Base-by-base conservation (phyloP, 2,329 filamentous ascomycete genomes). In the Cytospora leucostoma region DNA sequence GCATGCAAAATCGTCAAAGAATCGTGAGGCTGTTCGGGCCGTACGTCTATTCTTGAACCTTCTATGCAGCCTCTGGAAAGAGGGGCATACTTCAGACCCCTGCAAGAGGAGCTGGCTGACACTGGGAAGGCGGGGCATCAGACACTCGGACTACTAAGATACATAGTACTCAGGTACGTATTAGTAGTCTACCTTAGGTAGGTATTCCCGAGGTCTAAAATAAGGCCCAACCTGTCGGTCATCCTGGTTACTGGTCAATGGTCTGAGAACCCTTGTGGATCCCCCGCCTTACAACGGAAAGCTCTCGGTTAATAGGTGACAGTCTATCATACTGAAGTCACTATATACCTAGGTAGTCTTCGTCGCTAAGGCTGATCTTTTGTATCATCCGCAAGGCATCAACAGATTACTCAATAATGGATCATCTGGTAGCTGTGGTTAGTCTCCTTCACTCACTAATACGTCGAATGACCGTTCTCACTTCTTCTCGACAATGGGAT, bases 1-100 rank as follows among this genome's bases (percentile, higher is more conserved):
- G 51, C 27, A 37, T 69, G 67, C 68, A 69, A 69, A 65, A 65
- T 67, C 67, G 67, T 70, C n/a, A 32, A 34, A 11, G 35, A 19
- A 17, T 47, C 15, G 44, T 47, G 49, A 65, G 62, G 57, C 52
- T 62, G 58, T 15, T 34, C 47, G 51, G 34, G 15, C 10, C 17
- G 19, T 50, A 32, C 10, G n/a, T 27, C 17, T 49, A 56, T 65
- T 63, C 64, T 57, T 60, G 64, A 64, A 64, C 52, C 40, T 63
- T 65, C 58, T 59, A 65, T 65, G 59, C 50, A 58, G 60, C 52
- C 54, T 49, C 62, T 63, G 51, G 27, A 37, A 51, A 59, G 62
- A 52, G 64, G 62, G 58, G 62, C 62, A 27, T n/a, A 33, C 7
- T 49, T 54, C 37, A 44, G 59, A 57, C 32, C 55, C 62, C 62